phyloP scores from a whole-genome alignment of 805 yeast genomes.

The Blastobotrys peoriensis region DNA sequence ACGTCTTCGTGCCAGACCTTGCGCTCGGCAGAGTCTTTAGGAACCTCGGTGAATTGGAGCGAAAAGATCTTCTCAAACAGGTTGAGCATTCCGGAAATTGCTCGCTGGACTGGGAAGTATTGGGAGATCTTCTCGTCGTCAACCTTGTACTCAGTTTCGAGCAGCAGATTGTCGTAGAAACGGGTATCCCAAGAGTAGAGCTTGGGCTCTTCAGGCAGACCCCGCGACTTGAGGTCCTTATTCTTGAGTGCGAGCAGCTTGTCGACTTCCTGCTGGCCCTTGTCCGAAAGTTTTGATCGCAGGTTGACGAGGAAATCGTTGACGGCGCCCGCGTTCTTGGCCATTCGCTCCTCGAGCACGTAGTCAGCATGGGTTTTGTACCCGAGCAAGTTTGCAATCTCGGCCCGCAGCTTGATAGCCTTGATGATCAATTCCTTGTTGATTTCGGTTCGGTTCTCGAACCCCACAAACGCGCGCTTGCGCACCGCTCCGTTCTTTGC shows the following conservation, averaged over 20 bases:
- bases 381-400: constrained; percentile 59
- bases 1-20: constrained; percentile 78
- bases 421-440: constrained; percentile 57
- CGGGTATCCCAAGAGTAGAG: constrained; percentile 70
- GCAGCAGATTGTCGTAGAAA: constrained; percentile 57
- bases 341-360: constrained; percentile 74
- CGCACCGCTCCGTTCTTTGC: constrained; percentile 62
- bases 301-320: constrained; percentile 57
- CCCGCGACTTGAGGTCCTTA: constrained; percentile 42
- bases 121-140: constrained; percentile 68
- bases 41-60: constrained; percentile 54
- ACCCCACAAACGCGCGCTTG: constrained; percentile 56
- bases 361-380: constrained; percentile 64
- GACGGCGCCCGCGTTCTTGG: constrained; percentile 59
- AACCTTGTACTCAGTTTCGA: constrained; percentile 64
- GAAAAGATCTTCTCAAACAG: constrained; percentile 67
- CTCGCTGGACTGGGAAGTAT: constrained; percentile 67
- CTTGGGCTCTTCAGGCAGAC: constrained; percentile 33
- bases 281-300: constrained; percentile 49
- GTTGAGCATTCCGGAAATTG: constrained; percentile 61
- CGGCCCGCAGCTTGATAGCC: constrained; percentile 55
- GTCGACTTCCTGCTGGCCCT: constrained; percentile 51
- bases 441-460: constrained; percentile 55
- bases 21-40: constrained; percentile 32
- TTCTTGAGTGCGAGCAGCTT: constrained; percentile 47